Percentiles rank a stretch among this genome's conserved stretches.
These are phyloP conservation scores for Hemerocallis citrina DNA, from an alignment of 106 monocot species.

Conservation along the genomic window DNA sequence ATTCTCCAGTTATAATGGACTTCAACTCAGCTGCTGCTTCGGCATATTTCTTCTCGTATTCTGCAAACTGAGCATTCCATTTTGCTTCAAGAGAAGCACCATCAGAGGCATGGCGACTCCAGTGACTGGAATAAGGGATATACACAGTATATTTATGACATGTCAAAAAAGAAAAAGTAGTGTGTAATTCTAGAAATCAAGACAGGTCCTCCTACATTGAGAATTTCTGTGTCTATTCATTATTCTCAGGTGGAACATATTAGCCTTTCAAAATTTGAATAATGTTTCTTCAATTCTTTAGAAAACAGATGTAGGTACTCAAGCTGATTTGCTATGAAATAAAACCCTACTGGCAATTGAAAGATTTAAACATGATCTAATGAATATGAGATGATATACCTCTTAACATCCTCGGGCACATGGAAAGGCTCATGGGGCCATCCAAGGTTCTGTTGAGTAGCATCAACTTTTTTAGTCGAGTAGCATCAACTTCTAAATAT, in stretches of 20 bases:
- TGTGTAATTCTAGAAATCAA: no score
- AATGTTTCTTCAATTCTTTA: no score
- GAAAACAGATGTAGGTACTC: no score
- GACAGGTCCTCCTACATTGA: no score
- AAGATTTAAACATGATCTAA: no score
- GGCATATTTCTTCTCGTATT: conserved; percentile 65
- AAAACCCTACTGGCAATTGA: no score
- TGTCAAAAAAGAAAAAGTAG: not conserved
- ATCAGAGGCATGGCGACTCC: conserved; percentile 52
- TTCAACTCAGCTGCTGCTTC: conserved; percentile 60
- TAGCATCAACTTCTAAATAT: no score
- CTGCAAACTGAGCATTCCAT: conserved; percentile 68
- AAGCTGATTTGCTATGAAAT: no score
- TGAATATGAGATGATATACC: conserved; percentile 25
- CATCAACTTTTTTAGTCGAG: conserved; percentile 95
- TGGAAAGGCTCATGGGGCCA: conserved; percentile 79
- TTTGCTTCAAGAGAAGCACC: conserved; percentile 58
- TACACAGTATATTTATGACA: not conserved
- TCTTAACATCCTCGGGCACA: conserved; percentile 90
- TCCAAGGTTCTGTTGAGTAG: conserved; percentile 78
- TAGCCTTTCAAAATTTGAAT: no score
- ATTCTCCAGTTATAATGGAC: conserved; percentile 49
- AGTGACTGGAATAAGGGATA: conserved; percentile 34
- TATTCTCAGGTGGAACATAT: no score
- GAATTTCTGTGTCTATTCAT: no score